Percentiles rank a stretch among this genome's conserved stretches.
phyloP scores from a whole-genome alignment of 805 yeast genomes.

The Kodamaea jinghongensis region DNA sequence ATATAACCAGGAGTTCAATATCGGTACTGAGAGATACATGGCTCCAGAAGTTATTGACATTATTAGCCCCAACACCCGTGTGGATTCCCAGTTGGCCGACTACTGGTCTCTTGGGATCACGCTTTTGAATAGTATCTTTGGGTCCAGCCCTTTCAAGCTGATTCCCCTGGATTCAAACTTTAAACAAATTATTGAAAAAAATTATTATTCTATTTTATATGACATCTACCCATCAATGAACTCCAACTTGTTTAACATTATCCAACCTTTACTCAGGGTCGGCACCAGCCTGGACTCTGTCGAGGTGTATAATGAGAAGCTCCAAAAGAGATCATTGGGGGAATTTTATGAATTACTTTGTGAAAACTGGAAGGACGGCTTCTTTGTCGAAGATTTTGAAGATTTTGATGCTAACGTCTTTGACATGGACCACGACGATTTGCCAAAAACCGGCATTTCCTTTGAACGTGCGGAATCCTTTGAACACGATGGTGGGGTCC shows the following conservation, averaged over 20 bases:
- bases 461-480: conserved; percentile 4
- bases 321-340: conserved; percentile 20
- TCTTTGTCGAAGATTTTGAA: conserved; percentile 43
- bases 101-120: conserved; percentile 56
- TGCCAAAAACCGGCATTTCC: conserved; percentile 10
- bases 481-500: conserved; percentile 8
- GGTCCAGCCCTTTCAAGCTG: conserved; percentile 49
- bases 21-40: conserved; percentile 61
- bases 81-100: conserved; percentile 38
- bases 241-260: conserved; percentile 38
- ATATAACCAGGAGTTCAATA: conserved; percentile 33
- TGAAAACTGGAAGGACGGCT: conserved; percentile 36
- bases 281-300: conserved; percentile 35
- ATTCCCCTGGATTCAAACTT: conserved; percentile 40
- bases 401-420: conserved; percentile 27
- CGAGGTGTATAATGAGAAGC: conserved; percentile 8
- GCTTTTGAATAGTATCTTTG: conserved; percentile 47
- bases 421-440: conserved; percentile 33
- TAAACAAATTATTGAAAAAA: conserved; percentile 36
- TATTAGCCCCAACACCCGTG: conserved; percentile 2
- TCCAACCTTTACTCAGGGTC: conserved; percentile 38
- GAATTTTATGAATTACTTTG: conserved; percentile 30
- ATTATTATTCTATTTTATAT: conserved; percentile 40
- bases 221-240: conserved; percentile 51
- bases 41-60: conserved; percentile 54